A percentile compares a stretch with the other conserved stretches of the same genome.
phyloP scores from a whole-genome alignment of 768 basidiomycete genomes.

The Mycena capillaripes region DNA sequence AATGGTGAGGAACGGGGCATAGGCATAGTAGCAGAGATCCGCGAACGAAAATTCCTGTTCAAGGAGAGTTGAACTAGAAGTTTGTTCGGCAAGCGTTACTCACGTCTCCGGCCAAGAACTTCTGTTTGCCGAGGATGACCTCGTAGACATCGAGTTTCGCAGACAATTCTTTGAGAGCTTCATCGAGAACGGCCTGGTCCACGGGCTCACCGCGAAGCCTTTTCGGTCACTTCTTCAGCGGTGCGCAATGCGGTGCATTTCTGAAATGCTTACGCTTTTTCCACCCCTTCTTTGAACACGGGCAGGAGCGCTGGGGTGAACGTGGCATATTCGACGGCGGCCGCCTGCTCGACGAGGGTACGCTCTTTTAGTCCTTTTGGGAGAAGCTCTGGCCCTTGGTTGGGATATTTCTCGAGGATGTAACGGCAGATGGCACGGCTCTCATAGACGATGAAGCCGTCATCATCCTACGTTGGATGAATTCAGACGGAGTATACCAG shows the following conservation, averaged over 20 bases:
- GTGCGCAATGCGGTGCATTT: not conserved
- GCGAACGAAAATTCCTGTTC: conserved; percentile 3
- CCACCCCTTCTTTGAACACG: not conserved
- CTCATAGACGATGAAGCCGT: conserved; percentile 18
- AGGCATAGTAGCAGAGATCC: conserved; percentile 5
- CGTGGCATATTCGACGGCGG: not conserved
- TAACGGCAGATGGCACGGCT: conserved; percentile 19
- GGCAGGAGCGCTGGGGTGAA: not conserved
- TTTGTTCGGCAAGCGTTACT: not conserved
- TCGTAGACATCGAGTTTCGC: conserved; percentile 66
- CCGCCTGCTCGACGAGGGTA: conserved; percentile 7
- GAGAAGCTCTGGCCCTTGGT: not conserved
- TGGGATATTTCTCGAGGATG: conserved; percentile 7
- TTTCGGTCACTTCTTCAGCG: not conserved
- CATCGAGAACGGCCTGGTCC: conserved; percentile 43
- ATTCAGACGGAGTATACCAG: not conserved
- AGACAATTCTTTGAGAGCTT: conserved; percentile 46
- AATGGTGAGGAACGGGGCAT: not conserved
- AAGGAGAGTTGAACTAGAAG: not conserved
- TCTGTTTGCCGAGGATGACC: conserved; percentile 62
- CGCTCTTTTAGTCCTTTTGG: conserved; percentile 4
- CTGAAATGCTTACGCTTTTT: not conserved
- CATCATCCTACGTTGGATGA: conserved; percentile 7
- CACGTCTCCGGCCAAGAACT: conserved; percentile 52
- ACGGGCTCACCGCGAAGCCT: not conserved